These are phyloP conservation scores for Didymella lethalis DNA, from an alignment of 2,329 filamentous ascomycete genomes.

Conservation along the genomic window DNA sequence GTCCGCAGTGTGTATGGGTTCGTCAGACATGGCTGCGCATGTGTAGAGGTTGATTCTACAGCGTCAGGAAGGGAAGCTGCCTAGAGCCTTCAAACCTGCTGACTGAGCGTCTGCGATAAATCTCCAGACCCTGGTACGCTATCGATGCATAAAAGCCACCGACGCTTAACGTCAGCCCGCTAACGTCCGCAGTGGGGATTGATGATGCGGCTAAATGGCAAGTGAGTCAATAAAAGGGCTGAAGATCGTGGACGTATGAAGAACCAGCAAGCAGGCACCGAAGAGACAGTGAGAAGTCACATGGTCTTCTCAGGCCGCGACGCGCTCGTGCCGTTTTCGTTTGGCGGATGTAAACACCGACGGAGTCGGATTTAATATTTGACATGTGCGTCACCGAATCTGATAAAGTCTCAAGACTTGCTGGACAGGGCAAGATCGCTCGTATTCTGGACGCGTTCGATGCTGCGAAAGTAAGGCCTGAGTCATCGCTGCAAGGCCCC, in stretches of 20 bases:
- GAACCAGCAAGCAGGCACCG: background rate
- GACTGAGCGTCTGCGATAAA: slow-evolving; percentile 9
- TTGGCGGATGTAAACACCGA: slow-evolving; percentile 7
- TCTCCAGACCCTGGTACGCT: slow-evolving; percentile 13
- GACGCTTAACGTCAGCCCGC: slow-evolving; percentile 15
- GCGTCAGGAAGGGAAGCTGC: background rate
- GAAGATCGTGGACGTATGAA: background rate
- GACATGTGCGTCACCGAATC: slow-evolving; percentile 11
- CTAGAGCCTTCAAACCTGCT: background rate
- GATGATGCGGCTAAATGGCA: slow-evolving; percentile 5
- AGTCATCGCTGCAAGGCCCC: slow-evolving; percentile 14
- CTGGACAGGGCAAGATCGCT: slow-evolving; percentile 1
- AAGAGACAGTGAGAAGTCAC: background rate
- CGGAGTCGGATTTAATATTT: background rate
- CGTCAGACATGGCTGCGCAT: slow-evolving; percentile 36
- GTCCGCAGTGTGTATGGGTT: slow-evolving; percentile 28
- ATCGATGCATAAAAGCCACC: slow-evolving; percentile 16
- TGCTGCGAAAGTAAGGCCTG: slow-evolving; percentile 4
- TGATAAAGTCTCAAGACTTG: slow-evolving; percentile 3
- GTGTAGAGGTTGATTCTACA: background rate
- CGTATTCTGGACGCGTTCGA: slow-evolving; percentile 5
- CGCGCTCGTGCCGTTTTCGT: slow-evolving; percentile 1
- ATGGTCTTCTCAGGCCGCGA: background rate
- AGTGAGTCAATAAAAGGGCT: slow-evolving; percentile 12
- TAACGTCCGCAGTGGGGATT: slow-evolving; percentile 19